A percentile compares a stretch with the other conserved stretches of the same genome.
Conservation (phyloP, 805 yeast species). For the Wickerhamomyces queroliae region DNA sequence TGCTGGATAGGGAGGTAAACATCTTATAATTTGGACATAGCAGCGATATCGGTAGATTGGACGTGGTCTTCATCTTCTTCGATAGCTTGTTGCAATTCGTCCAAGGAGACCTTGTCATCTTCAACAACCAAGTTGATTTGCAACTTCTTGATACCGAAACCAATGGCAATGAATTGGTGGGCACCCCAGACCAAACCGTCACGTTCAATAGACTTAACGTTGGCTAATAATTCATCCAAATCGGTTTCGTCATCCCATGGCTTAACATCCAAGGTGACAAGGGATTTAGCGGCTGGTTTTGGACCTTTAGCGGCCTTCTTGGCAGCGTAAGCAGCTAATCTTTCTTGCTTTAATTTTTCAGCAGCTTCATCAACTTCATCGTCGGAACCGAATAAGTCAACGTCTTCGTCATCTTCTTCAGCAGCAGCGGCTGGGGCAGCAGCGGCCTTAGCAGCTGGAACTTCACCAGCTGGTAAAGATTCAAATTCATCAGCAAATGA, state of each 20-base stretch:
- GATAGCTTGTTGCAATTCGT: slow-evolving; percentile 71
- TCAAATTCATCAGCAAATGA: slow-evolving; percentile 83
- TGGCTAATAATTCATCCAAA: slow-evolving; percentile 79
- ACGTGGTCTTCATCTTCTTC: slow-evolving; percentile 98
- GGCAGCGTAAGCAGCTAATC: slow-evolving; percentile 97
- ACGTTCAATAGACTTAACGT: slow-evolving; percentile 76
- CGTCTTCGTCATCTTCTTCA: slow-evolving; percentile 84
- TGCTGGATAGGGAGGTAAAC: slow-evolving; percentile 3
- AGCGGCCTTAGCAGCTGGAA: slow-evolving; percentile 31
- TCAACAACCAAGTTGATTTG: slow-evolving; percentile 98
- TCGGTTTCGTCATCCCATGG: slow-evolving; percentile 99
- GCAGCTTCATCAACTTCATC: slow-evolving; percentile 94
- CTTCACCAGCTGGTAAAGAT: slow-evolving; percentile 69
- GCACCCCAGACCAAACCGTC: slow-evolving; percentile 99
- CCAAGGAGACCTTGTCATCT: slow-evolving; percentile 92
- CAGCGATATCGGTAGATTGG: slow-evolving; percentile 98
- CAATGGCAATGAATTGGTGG: slow-evolving; percentile 91
- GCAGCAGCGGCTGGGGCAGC: slow-evolving; percentile 56
- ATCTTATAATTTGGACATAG: slow-evolving; percentile 92
- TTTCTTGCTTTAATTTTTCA: slow-evolving; percentile 94
- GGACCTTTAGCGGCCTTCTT: slow-evolving; percentile 97
- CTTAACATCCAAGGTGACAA: slow-evolving; percentile 95
- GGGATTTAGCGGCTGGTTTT: slow-evolving; percentile 97
- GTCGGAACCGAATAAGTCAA: slow-evolving; percentile 89
- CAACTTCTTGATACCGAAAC: slow-evolving; percentile 99